Conservation (phyloP, 768 basidiomycete species). For the Pleurotus cornucopiae region DNA sequence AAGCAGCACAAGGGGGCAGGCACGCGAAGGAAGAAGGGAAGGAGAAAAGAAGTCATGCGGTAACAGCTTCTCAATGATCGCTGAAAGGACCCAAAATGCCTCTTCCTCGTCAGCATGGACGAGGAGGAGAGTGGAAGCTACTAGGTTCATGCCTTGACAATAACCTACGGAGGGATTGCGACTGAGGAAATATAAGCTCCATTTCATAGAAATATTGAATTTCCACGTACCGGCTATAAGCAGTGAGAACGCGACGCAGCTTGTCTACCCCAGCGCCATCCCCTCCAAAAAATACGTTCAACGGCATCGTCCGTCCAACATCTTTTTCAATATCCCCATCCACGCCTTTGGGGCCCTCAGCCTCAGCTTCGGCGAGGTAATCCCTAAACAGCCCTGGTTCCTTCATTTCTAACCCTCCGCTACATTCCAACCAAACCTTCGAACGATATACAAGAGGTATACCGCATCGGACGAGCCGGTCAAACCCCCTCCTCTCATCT, state of each 20-base stretch:
- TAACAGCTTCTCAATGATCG: constrained; percentile 83
- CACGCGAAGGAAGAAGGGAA: constrained; percentile 85
- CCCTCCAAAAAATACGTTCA: constrained; percentile 96
- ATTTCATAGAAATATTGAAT: background rate
- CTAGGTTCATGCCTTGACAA: constrained; percentile 93
- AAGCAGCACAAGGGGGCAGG: constrained; percentile 86
- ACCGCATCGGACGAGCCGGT: constrained; percentile 74
- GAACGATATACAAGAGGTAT: constrained; percentile 86
- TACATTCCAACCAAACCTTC: constrained; percentile 92
- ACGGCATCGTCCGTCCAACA: constrained; percentile 85
- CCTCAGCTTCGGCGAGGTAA: constrained; percentile 53
- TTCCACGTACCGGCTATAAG: constrained; percentile 79
- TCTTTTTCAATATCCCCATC: constrained; percentile 93
- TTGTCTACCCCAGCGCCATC: constrained; percentile 95
- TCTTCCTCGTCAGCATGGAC: constrained; percentile 95
- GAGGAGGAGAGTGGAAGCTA: constrained; percentile 90
- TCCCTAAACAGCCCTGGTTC: constrained; percentile 91
- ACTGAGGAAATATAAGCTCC: constrained; percentile 31
- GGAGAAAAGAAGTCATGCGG: constrained; percentile 95
- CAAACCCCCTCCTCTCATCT: constrained; percentile 78
- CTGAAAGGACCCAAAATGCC: constrained; percentile 91
- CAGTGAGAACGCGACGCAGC: constrained; percentile 81
- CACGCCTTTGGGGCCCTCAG: constrained; percentile 36
- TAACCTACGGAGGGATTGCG: constrained; percentile 93
- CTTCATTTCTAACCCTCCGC: constrained; percentile 85